phyloP scores from a whole-genome alignment of 768 basidiomycete genomes.

The Agrocybe pediades region DNA sequence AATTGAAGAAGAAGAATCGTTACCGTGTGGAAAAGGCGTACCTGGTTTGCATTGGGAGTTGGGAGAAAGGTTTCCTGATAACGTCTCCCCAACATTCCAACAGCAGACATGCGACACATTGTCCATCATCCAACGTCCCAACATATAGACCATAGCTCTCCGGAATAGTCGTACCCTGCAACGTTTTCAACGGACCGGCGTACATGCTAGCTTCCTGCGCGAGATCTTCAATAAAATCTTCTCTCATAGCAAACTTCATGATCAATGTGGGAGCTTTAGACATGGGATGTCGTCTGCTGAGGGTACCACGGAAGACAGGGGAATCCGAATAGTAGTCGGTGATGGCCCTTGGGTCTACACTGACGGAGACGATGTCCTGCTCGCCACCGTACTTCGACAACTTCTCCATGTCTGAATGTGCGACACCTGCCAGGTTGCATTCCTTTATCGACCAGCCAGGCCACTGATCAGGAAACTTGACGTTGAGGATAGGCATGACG shows the following conservation, averaged over 20 bases:
- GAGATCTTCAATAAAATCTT: conserved; percentile 36
- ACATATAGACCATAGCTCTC: conserved; percentile 35
- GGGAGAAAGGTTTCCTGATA: conserved; percentile 28
- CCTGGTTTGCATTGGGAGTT: conserved; percentile 31
- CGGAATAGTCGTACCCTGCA: conserved; percentile 36
- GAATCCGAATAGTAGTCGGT: conserved; percentile 39
- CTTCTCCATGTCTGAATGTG: conserved; percentile 5
- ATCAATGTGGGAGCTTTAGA: conserved; percentile 16
- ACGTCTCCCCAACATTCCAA: conserved; percentile 39
- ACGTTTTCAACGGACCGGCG: conserved; percentile 25
- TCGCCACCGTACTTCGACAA: neutral
- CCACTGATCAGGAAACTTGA: conserved; percentile 36
- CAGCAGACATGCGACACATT: conserved; percentile 37
- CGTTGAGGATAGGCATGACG: conserved; percentile 25
- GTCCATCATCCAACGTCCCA: conserved; percentile 31
- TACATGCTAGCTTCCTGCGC: conserved; percentile 36
- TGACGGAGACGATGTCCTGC: conserved; percentile 23
- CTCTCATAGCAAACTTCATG: conserved; percentile 41
- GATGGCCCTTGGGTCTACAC: conserved; percentile 29
- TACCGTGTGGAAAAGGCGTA: conserved; percentile 16
- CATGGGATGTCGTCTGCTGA: conserved; percentile 5
- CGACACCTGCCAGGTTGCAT: conserved; percentile 25
- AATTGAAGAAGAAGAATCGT: conserved; percentile 1
- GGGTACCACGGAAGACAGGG: conserved; percentile 35
- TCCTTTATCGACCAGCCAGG: conserved; percentile 36